These are phyloP conservation scores for Penicillium sp. DNA, from an alignment of 2,329 filamentous ascomycete species.

Conservation along the genomic window DNA sequence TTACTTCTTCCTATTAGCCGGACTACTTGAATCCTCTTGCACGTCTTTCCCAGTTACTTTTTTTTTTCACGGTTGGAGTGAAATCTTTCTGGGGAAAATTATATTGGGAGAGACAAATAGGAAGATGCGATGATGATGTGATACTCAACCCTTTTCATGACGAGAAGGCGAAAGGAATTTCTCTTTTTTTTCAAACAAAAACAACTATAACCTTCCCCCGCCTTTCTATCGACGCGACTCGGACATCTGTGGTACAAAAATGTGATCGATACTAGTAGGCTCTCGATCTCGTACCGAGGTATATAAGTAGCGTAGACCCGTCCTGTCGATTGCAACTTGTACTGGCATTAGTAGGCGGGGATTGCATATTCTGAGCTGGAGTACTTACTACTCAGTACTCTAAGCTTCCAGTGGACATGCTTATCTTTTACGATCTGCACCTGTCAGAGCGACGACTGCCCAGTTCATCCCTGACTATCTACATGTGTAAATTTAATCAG, in stretches of 20 bases:
- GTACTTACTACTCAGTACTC: too few relatives aligned
- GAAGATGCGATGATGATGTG: conserved; percentile 35
- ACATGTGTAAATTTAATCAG: too few relatives aligned
- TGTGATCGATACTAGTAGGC: conserved; percentile 22
- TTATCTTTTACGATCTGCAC: too few relatives aligned
- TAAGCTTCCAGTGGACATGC: too few relatives aligned
- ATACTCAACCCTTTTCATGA: conserved; percentile 33
- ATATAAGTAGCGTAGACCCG: too few relatives aligned
- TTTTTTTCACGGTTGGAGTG: conserved; percentile 17
- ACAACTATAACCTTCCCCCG: conserved; percentile 19
- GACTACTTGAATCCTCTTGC: conserved; percentile 15
- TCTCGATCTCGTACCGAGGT: too few relatives aligned
- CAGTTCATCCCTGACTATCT: too few relatives aligned
- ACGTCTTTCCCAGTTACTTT: neutral
- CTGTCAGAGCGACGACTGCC: too few relatives aligned
- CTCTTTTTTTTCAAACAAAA: conserved; percentile 24
- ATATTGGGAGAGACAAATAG: conserved; percentile 18
- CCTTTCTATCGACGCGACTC: conserved; percentile 16
- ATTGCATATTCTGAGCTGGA: too few relatives aligned
- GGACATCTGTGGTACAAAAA: too few relatives aligned
- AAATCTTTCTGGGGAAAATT: conserved; percentile 17
- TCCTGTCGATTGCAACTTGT: too few relatives aligned
- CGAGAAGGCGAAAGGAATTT: conserved; percentile 35
- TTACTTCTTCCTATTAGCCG: conserved; percentile 24
- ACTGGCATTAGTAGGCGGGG: too few relatives aligned